Evolutionary conservation across 176 grass and related monocot genomes (phyloP), one percentile per base, ranked within the genome.

Genomic region (Aegilops sharonensis): DNA sequence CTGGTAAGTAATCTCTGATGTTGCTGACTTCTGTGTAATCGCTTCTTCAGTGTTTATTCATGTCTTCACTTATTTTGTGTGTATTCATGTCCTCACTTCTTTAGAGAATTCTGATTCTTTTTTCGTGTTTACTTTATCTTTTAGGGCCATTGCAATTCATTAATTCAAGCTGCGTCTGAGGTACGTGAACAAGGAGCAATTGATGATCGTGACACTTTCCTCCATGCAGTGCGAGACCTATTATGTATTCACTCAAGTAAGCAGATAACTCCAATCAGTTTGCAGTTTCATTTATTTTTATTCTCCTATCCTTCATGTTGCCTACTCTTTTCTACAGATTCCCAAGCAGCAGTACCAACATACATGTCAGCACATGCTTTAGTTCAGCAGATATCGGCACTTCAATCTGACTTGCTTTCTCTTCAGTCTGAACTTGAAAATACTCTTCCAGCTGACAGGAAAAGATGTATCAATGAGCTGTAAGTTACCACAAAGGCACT

Each of bases 341-440:
- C 87, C 20, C 92, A 97, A 89, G 80, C 85, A 72, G 68, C 90
- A 37, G 84, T 96, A 77, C 90, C 93, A 80, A 91, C 94, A 63
- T 96, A 96, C 85, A 88, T 99, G 82, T 99, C 94, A 78, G 88
- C 94, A 29, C 93, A 96, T 89, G 97, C 92, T 24, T 92, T 99
- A 85, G 90, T 99, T 91, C 97, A 99, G 82, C 94, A 99, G 89
- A 92, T 99, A 86, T 89, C 86, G 48, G 68, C 84, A 60, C 89
- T 96, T 82, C 94, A 91, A 83, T 96, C 94, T 60, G 93, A 91
- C 72, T 96, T 99, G 89, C 84, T 86, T 20, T 91, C 94, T 85
- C 97, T 96, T 86, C 97, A 94, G 67, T 95, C 90, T 80, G 94
- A 99, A 85, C 94, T 99, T 78, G 97, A 96, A 92, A 99, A 87